Percentiles rank a stretch among this genome's conserved stretches.
phyloP scores from a whole-genome alignment of 345 rosid genomes.

The Arabis hirsuta region DNA sequence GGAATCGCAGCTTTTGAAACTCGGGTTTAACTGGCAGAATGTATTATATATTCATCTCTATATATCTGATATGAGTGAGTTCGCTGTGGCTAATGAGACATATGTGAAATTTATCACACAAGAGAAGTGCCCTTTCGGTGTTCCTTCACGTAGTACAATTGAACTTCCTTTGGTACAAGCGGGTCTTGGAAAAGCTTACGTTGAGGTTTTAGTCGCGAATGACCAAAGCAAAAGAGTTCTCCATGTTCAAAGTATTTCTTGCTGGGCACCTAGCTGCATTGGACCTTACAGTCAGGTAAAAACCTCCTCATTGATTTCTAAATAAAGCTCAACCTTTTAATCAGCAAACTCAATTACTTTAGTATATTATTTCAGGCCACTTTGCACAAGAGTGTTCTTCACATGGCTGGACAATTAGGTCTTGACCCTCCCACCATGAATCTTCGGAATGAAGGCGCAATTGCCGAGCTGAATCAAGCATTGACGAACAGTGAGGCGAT shows the following conservation, averaged over 20 bases:
- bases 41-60: conserved; percentile 89
- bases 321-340: background rate
- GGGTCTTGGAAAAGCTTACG: conserved; percentile 74
- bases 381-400: conserved; percentile 75
- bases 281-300: conserved; percentile 98
- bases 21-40: conserved; percentile 73
- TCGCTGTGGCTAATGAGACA: conserved; percentile 76
- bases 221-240: conserved; percentile 80
- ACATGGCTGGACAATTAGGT: conserved; percentile 98
- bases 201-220: conserved; percentile 79
- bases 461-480: conserved; percentile 80
- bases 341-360: conserved; percentile 22
- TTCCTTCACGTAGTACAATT: conserved; percentile 96
- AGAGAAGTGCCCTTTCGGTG: conserved; percentile 90
- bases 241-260: conserved; percentile 95
- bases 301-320: background rate
- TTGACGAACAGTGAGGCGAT: conserved; percentile 90
- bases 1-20: conserved; percentile 61
- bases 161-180: conserved; percentile 80
- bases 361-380: conserved; percentile 63
- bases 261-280: conserved; percentile 99
- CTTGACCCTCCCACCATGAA: conserved; percentile 91
- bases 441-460: conserved; percentile 61
- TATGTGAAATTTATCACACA: conserved; percentile 86
- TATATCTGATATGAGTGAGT: conserved; percentile 85